These are phyloP conservation scores for Aspergillus floridensis DNA, from an alignment of 2,329 filamentous ascomycete genomes.

Conservation along the genomic window DNA sequence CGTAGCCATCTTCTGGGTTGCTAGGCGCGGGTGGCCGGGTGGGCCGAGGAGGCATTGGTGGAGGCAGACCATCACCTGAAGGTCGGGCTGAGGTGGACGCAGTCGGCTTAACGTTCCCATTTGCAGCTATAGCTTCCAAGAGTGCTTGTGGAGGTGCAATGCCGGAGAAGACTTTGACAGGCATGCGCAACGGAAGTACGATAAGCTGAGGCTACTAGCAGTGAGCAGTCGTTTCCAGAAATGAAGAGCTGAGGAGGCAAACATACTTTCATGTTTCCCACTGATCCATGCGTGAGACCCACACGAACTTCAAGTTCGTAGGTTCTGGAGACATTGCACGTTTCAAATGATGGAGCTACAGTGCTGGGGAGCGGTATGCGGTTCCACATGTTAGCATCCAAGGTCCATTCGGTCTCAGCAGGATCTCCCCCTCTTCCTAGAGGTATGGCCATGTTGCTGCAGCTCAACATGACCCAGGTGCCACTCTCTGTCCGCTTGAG, in stretches of 20 bases:
- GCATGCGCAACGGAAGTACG: constrained; percentile 73
- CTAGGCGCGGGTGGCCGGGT: constrained; percentile 23
- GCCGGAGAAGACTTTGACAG: constrained; percentile 80
- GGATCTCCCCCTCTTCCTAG: constrained; percentile 60
- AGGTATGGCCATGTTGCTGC: constrained; percentile 68
- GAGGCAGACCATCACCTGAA: constrained; percentile 23
- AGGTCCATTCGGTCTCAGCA: constrained; percentile 64
- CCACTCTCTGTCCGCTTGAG: constrained; percentile 67
- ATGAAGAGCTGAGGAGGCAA: background rate
- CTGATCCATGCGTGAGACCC: constrained; percentile 70
- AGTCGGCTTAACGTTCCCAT: constrained; percentile 23
- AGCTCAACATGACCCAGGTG: constrained; percentile 72
- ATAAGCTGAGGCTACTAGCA: constrained; percentile 65
- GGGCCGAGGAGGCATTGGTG: constrained; percentile 44
- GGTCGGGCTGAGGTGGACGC: constrained; percentile 22
- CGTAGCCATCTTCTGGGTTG: constrained; percentile 35
- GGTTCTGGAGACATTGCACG: constrained; percentile 78
- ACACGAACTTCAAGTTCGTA: constrained; percentile 84
- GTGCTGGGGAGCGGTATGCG: constrained; percentile 73
- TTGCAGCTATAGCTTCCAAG: constrained; percentile 60
- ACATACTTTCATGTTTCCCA: constrained; percentile 51
- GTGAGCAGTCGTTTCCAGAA: constrained; percentile 16
- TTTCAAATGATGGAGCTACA: constrained; percentile 79
- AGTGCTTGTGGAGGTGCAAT: constrained; percentile 77
- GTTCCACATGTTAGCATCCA: constrained; percentile 73